phyloP scores from a whole-genome alignment of 2,329 filamentous ascomycete genomes.

The Alternaria sp. region DNA sequence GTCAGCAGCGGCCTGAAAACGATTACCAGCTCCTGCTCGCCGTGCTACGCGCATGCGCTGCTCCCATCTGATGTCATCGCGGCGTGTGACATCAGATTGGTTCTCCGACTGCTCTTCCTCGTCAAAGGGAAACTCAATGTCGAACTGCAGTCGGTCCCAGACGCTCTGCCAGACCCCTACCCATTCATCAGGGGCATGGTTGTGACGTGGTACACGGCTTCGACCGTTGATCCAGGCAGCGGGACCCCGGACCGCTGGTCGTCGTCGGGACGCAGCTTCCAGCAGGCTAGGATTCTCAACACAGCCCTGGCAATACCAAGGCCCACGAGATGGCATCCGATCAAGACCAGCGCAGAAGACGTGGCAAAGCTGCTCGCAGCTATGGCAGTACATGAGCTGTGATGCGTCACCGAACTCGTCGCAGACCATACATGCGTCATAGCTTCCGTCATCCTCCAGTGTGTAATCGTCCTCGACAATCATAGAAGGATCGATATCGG shows the following conservation, averaged over 20 bases:
- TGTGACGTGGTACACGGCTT: constrained; percentile 41
- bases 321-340: constrained; percentile 71
- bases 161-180: constrained; percentile 88
- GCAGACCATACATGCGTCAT: constrained; percentile 83
- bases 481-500: constrained; percentile 85
- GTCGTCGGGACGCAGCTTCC: constrained; percentile 46
- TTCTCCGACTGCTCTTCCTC: constrained; percentile 67
- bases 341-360: constrained; percentile 90
- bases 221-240: constrained; percentile 44
- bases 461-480: constrained; percentile 75
- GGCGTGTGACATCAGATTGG: constrained; percentile 63
- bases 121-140: constrained; percentile 86
- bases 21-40: constrained; percentile 76
- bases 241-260: constrained; percentile 36
- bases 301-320: constrained; percentile 94
- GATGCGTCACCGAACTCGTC: constrained; percentile 82
- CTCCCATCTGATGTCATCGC: constrained; percentile 77
- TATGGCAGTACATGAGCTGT: constrained; percentile 86
- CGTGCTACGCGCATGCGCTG: constrained; percentile 83
- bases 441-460: constrained; percentile 52
- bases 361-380: constrained; percentile 88
- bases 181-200: constrained; percentile 59
- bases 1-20: constrained; percentile 74
- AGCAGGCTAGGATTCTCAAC: constrained; percentile 50
- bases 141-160: constrained; percentile 78